phyloP scores from a whole-genome alignment of 805 yeast genomes.

The Kazachstania taianensis region DNA sequence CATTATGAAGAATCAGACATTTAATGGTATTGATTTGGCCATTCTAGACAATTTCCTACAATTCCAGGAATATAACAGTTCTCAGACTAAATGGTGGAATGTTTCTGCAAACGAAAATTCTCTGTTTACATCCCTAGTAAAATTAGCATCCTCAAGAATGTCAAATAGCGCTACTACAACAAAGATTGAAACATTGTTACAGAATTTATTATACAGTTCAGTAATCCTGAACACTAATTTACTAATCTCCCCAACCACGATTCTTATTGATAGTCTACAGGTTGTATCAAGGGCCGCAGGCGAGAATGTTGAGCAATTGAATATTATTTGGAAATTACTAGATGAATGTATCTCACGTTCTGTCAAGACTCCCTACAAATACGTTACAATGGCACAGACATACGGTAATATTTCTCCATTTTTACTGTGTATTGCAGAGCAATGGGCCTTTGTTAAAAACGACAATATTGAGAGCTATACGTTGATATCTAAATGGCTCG shows the following conservation, averaged over 20 bases:
- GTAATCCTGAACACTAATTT: slow-evolving; percentile 42
- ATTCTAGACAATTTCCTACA: slow-evolving; percentile 52
- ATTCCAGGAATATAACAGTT: slow-evolving; percentile 42
- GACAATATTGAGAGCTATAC: slow-evolving; percentile 11
- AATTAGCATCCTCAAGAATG: slow-evolving; percentile 36
- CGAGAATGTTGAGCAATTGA: slow-evolving; percentile 10
- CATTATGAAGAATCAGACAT: slow-evolving; percentile 24
- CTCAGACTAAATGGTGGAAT: slow-evolving; percentile 76
- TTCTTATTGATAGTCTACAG: slow-evolving; percentile 43
- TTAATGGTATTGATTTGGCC: slow-evolving; percentile 46
- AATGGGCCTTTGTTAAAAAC: slow-evolving; percentile 43
- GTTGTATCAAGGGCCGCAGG: slow-evolving; percentile 7
- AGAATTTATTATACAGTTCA: slow-evolving; percentile 40
- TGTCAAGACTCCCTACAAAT: slow-evolving; percentile 71
- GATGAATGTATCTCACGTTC: slow-evolving; percentile 72
- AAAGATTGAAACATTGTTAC: slow-evolving; percentile 42
- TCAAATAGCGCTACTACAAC: slow-evolving; percentile 23
- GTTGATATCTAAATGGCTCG: slow-evolving; percentile 39
- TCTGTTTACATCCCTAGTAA: slow-evolving; percentile 55
- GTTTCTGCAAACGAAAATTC: slow-evolving; percentile 39
- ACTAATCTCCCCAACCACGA: slow-evolving; percentile 44
- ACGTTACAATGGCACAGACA: slow-evolving; percentile 47
- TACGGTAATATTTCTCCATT: slow-evolving; percentile 44
- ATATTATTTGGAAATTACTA: slow-evolving; percentile 47
- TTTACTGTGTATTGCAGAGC: slow-evolving; percentile 52